Conservation (phyloP, 768 basidiomycete species). For the Calocybe cyanea region DNA sequence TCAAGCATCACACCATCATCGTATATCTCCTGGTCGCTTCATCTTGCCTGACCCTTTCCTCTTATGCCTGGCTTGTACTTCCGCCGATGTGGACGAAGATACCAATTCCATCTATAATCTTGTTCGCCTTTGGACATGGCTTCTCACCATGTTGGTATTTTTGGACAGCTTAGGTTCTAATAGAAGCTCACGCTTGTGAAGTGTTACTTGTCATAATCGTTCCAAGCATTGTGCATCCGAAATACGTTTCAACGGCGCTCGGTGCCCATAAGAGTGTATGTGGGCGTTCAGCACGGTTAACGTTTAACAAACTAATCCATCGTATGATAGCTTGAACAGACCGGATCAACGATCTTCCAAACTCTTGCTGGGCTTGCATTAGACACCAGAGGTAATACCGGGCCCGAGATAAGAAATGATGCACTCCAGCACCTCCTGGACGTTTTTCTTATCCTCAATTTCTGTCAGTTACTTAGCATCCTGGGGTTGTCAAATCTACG, state of each 20-base stretch:
- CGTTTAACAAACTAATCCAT: not conserved
- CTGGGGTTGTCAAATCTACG: conserved; percentile 47
- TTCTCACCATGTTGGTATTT: conserved; percentile 60
- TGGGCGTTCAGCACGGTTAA: conserved; percentile 8
- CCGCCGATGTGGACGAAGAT: conserved; percentile 55
- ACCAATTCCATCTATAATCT: conserved; percentile 56
- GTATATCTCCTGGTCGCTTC: conserved; percentile 56
- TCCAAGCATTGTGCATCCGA: conserved; percentile 62
- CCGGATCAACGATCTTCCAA: conserved; percentile 69
- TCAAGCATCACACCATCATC: conserved; percentile 54
- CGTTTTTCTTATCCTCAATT: conserved; percentile 52
- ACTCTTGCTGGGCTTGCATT: conserved; percentile 69
- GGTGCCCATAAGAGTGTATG: conserved; percentile 77
- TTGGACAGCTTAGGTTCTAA: not conserved
- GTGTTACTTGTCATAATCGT: conserved; percentile 75
- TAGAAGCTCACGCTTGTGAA: conserved; percentile 21
- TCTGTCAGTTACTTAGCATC: conserved; percentile 52
- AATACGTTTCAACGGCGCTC: conserved; percentile 75
- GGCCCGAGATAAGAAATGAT: conserved; percentile 19
- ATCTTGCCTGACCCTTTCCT: conserved; percentile 53
- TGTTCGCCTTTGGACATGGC: conserved; percentile 68
- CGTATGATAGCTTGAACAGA: conserved; percentile 59
- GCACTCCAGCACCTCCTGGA: conserved; percentile 54
- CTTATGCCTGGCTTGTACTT: conserved; percentile 64
- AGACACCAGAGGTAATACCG: conserved; percentile 38